phyloP scores from a whole-genome alignment of 306 rosid genomes.

The Cucurbita ficifolia region DNA sequence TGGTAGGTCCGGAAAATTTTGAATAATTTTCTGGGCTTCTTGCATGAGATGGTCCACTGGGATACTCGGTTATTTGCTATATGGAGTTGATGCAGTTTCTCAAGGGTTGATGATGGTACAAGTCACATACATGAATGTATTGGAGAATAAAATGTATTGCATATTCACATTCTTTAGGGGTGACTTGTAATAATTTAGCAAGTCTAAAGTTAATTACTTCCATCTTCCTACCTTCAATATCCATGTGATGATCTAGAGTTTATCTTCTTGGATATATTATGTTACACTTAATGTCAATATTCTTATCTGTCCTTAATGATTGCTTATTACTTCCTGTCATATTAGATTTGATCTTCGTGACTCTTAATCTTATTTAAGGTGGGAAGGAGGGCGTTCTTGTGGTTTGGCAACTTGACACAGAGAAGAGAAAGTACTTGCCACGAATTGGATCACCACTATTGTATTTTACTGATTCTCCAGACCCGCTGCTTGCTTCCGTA shows the following conservation, averaged over 20 bases:
- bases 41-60: not conserved
- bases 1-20: not conserved
- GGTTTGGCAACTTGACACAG: conserved; percentile 86
- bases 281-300: not conserved
- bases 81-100: not conserved
- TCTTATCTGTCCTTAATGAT: not conserved
- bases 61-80: not conserved
- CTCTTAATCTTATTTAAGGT: conserved; percentile 31
- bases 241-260: not conserved
- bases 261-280: not conserved
- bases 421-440: conserved; percentile 65
- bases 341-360: conserved; percentile 14
- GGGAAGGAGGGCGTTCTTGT: conserved; percentile 94
- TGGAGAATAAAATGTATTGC: not conserved
- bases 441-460: conserved; percentile 84
- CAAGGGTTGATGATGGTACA: not conserved
- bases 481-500: conserved; percentile 67
- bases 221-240: not conserved
- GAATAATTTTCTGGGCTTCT: not conserved
- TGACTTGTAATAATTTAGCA: not conserved
- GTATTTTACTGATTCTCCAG: conserved; percentile 65
- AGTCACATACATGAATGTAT: not conserved
- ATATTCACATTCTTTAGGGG: not conserved
- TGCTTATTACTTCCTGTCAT: not conserved
- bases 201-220: not conserved